Base-by-base conservation (phyloP, 192 early-diverging fungal species). In the Spizellomyces punctatus region DNA sequence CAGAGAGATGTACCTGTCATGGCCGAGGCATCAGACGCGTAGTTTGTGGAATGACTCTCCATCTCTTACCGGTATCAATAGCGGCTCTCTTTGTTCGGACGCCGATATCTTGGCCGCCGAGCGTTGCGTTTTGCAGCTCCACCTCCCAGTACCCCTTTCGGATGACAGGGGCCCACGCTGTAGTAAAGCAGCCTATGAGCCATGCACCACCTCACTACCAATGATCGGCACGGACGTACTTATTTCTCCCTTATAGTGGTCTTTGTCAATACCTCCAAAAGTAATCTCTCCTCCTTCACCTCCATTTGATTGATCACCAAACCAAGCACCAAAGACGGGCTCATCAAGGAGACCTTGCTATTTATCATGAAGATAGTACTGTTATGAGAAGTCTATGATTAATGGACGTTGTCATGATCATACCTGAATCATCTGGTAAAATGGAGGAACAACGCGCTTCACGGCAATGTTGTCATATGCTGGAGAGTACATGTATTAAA, bases 131-230 rank as follows among this genome's bases (percentile, higher is more conserved):
- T 64, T 91, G 82, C 16, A 99, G 80, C 42, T 90, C 89, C 56
- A 98, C 94, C 81, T 99, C 97, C 97, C 97, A 99, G 83, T 99
- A 99, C 0, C 88, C 95, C 81, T 95, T 94, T 74, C 95, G 90
- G 49, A 87, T 84, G 65, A 99, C 90, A 21, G 92, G 86, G 58
- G 94, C 89, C 91, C 92, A 99, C 17, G 78, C 79, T 81, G 67
- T 14, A 42, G 17, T 36, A 49, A 54, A 19, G 50, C 12, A 54
- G 17, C 50, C 14, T n/a, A 54, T 54, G 0, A 54, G 50, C 17
- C 12, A n/a, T 54, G 16, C 43, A 19, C 1, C 12, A 54, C 12
- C 4, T 12, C 0, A 2, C 17, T 12, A 54, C 14, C 17, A 54
- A n/a, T 54, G 14, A 54, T 54, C 50, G 14, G 74, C 9, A 47